Conservation (phyloP, 192 early-diverging fungal genomes). For the Rhizophlyctis rosea region DNA sequence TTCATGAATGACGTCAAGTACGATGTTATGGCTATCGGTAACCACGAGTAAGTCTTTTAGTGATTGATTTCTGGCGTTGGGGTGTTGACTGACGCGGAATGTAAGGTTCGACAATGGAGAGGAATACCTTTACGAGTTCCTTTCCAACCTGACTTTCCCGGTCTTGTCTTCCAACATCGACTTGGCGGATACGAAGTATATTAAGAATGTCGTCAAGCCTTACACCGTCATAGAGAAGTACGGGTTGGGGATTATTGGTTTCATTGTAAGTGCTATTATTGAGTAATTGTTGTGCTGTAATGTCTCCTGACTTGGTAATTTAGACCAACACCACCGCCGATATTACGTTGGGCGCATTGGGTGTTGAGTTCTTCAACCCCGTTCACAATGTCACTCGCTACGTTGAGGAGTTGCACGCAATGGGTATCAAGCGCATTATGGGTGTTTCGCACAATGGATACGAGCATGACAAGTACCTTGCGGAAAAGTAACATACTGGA, state of each 20-base stretch:
- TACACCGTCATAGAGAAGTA: slow-evolving; percentile 66
- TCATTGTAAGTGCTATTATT: slow-evolving; percentile 53
- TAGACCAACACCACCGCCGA: slow-evolving; percentile 50
- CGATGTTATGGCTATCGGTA: slow-evolving; percentile 51
- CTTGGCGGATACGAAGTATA: slow-evolving; percentile 16
- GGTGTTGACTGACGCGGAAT: no score
- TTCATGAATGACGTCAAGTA: slow-evolving; percentile 66
- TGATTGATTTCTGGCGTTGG: no score
- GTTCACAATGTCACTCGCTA: slow-evolving; percentile 58
- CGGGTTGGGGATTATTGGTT: slow-evolving; percentile 64
- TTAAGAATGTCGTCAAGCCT: slow-evolving; percentile 54
- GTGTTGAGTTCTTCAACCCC: slow-evolving; percentile 55
- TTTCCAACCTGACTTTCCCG: slow-evolving; percentile 58
- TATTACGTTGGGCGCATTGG: slow-evolving; percentile 52
- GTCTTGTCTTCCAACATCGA: slow-evolving; percentile 70
- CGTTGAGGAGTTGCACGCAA: slow-evolving; percentile 55
- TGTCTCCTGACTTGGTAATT: neutral
- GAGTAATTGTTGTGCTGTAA: neutral
- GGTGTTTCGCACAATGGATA: slow-evolving; percentile 73
- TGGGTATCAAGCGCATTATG: slow-evolving; percentile 66
- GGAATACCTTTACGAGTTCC: slow-evolving; percentile 46
- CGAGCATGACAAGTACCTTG: slow-evolving; percentile 63
- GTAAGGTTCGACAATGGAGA: slow-evolving; percentile 73
- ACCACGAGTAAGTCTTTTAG: no score
- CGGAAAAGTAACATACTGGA: no score